Evolutionary conservation across 805 yeast species (phyloP).

Genomic region (Starmerella scarabaei): DNA sequence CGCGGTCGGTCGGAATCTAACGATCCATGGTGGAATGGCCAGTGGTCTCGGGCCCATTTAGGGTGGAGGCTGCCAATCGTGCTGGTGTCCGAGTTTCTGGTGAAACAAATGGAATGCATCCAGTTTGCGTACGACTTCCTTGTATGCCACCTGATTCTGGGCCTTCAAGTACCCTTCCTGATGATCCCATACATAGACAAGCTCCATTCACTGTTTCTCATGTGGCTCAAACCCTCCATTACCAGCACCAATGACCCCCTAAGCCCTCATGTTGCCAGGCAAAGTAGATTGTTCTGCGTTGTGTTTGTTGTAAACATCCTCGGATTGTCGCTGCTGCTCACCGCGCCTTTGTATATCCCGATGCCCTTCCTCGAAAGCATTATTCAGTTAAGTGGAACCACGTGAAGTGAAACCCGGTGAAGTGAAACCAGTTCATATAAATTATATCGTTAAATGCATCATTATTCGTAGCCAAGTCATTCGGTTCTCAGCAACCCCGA

Average conservation of each 20-base stretch:
- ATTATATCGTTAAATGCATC: no score
- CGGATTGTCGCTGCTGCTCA: slow-evolving; percentile 1
- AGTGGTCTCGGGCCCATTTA: slow-evolving; percentile 48
- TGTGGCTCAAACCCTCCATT: slow-evolving; percentile 72
- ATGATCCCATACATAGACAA: slow-evolving; percentile 70
- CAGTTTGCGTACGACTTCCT: slow-evolving; percentile 86
- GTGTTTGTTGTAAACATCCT: slow-evolving; percentile 3
- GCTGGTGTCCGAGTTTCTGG: slow-evolving; percentile 71
- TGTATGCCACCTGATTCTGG: slow-evolving; percentile 67
- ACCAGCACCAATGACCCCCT: slow-evolving; percentile 60
- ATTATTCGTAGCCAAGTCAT: no score
- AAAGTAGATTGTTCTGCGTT: slow-evolving; percentile 29
- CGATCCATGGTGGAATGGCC: slow-evolving; percentile 50
- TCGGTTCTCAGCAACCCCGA: neutral
- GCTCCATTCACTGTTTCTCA: slow-evolving; percentile 85
- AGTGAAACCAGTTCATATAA: no score
- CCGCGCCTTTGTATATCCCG: slow-evolving; percentile 9
- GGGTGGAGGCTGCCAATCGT: slow-evolving; percentile 71
- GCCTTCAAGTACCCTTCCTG: slow-evolving; percentile 69
- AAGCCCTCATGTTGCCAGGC: slow-evolving; percentile 76
- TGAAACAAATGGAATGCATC: slow-evolving; percentile 74
- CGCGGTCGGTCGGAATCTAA: slow-evolving; percentile 43
- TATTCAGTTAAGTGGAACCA: no score
- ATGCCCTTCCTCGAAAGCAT: no score
- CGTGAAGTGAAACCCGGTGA: no score